A percentile compares a stretch with the other conserved stretches of the same genome.
Conservation (phyloP, 1,284 basidiomycete species). For the Tetrapyrgos nigripes region DNA sequence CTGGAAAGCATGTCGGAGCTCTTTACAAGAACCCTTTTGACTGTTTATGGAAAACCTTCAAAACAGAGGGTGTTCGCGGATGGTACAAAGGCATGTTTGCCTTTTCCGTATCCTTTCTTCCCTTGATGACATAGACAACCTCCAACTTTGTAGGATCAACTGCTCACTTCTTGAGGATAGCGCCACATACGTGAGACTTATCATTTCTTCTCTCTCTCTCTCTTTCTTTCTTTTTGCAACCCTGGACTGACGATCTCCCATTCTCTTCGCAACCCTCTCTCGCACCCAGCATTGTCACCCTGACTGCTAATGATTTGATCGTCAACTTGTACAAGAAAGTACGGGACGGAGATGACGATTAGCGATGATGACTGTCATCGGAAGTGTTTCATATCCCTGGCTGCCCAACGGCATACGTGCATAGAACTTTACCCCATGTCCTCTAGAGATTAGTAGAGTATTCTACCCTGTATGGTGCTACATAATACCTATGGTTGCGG, state of each 20-base stretch:
- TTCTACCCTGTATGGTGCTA: too few species aligned
- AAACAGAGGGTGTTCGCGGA: slow-evolving; percentile 87
- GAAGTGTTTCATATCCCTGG: too few species aligned
- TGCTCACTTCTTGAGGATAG: slow-evolving; percentile 91
- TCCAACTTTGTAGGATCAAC: slow-evolving; percentile 69
- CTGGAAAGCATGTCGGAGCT: slow-evolving; percentile 78
- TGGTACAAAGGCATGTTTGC: slow-evolving; percentile 84
- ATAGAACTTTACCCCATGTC: too few species aligned
- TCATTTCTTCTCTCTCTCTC: slow-evolving; percentile 1
- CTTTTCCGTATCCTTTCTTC: neutral
- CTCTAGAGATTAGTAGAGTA: too few species aligned
- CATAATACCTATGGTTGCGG: too few species aligned
- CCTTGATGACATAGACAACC: too few species aligned
- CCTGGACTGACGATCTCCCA: neutral
- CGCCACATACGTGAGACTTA: slow-evolving; percentile 84
- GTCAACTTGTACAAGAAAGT: slow-evolving; percentile 71
- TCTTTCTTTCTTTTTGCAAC: too few species aligned
- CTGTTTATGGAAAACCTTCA: slow-evolving; percentile 95
- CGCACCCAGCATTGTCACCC: slow-evolving; percentile 76
- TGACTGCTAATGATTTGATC: slow-evolving; percentile 89
- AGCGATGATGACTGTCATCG: too few species aligned
- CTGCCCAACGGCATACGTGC: too few species aligned
- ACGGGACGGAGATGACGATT: slow-evolving; percentile 16
- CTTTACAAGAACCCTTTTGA: slow-evolving; percentile 94
- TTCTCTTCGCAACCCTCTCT: neutral